These are phyloP conservation scores for Fusarium sp. DNA, from an alignment of 2,329 filamentous ascomycete genomes.

Conservation along the genomic window DNA sequence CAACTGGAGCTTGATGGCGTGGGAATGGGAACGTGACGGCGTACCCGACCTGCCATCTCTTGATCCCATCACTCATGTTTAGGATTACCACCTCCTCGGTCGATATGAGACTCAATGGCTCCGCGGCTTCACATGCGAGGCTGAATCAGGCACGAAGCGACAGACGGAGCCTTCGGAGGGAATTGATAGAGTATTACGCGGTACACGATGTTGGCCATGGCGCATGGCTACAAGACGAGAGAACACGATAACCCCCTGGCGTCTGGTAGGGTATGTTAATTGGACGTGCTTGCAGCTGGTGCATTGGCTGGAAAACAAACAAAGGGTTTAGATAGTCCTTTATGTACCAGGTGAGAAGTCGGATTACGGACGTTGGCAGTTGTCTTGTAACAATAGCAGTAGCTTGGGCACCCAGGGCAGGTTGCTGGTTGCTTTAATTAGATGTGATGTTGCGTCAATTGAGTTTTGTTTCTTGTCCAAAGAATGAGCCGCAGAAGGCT, in stretches of 20 bases:
- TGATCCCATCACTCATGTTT: conserved; percentile 67
- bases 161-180: conserved; percentile 26
- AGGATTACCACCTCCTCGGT: conserved; percentile 61
- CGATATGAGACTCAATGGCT: conserved; percentile 53
- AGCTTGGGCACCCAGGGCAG: conserved; percentile 41
- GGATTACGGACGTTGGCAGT: conserved; percentile 35
- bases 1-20: conserved; percentile 88
- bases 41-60: conserved; percentile 58
- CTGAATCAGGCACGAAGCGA: conserved; percentile 17
- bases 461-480: conserved; percentile 15
- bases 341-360: conserved; percentile 51
- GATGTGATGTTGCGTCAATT: conserved; percentile 36
- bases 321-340: conserved; percentile 69
- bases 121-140: conserved; percentile 30
- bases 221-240: conserved; percentile 18
- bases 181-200: conserved; percentile 37
- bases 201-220: conserved; percentile 28
- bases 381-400: conserved; percentile 44
- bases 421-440: conserved; percentile 22
- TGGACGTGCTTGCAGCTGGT: conserved; percentile 41
- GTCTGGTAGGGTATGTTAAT: conserved; percentile 36
- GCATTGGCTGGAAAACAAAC: conserved; percentile 55
- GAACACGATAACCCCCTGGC: conserved; percentile 22
- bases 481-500: background rate
- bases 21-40: conserved; percentile 77